A percentile compares a stretch with the other conserved stretches of the same genome.
Evolutionary conservation across 192 early-diverging fungal species (phyloP).

Genomic region (Anaeromyces robustus): DNA sequence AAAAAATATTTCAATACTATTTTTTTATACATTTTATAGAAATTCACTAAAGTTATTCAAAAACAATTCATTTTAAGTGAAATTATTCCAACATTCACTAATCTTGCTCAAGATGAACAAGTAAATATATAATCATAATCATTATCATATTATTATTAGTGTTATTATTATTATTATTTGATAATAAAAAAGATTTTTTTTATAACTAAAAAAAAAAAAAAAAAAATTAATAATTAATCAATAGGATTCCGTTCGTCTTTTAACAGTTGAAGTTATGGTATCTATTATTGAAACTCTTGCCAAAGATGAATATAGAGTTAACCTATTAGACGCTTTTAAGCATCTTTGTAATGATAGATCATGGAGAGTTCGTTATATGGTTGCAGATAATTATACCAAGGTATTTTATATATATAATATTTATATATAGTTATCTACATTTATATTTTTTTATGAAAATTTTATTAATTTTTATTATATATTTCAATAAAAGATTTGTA

Average conservation of each 20-base stretch:
- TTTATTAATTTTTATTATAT: too few species aligned
- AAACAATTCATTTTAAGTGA: slow-evolving; percentile 66
- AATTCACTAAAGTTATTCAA: slow-evolving; percentile 49
- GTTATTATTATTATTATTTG: too few species aligned
- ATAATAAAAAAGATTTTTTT: too few species aligned
- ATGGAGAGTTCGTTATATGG: slow-evolving; percentile 98
- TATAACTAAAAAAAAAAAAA: too few species aligned
- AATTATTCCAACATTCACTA: slow-evolving; percentile 75
- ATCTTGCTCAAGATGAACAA: slow-evolving; percentile 56
- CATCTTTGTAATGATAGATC: slow-evolving; percentile 77
- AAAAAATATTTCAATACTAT: too few species aligned
- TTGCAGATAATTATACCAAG: slow-evolving; percentile 93
- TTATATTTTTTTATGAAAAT: too few species aligned
- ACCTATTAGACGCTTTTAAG: slow-evolving; percentile 56
- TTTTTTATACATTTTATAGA: slow-evolving; percentile 32
- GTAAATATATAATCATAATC: slow-evolving; percentile 5
- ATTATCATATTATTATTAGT: too few species aligned
- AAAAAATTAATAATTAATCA: slow-evolving; percentile 19
- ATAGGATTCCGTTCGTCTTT: slow-evolving; percentile 93
- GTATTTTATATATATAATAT: too few species aligned
- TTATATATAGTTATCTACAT: too few species aligned
- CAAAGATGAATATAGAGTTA: slow-evolving; percentile 58
- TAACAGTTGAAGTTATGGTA: slow-evolving; percentile 83
- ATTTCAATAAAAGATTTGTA: slow-evolving; percentile 37
- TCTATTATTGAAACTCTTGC: slow-evolving; percentile 69